Conservation (phyloP, 108 stramenopile genomes). For the Nitzschia palea region DNA sequence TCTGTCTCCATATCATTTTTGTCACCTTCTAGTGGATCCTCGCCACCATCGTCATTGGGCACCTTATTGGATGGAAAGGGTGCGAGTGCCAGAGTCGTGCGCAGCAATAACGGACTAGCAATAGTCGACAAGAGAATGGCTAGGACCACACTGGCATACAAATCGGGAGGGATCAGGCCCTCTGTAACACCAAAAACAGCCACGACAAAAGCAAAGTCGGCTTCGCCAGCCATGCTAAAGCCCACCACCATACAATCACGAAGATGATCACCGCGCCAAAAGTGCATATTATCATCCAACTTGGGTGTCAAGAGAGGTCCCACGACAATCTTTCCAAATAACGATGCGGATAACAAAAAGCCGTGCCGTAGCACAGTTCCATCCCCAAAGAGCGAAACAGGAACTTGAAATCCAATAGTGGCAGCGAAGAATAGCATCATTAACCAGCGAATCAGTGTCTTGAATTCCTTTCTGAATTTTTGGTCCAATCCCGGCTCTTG, state of each 20-base stretch:
- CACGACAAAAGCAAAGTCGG: conserved; percentile 52
- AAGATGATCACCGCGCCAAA: conserved; percentile 16
- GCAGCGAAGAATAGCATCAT: conserved; percentile 80
- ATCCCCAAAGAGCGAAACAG: conserved; percentile 50
- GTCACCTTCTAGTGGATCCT: not conserved
- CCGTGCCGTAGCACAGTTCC: conserved; percentile 47
- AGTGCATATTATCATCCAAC: not conserved
- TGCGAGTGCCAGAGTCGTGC: conserved; percentile 8
- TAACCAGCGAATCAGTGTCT: conserved; percentile 48
- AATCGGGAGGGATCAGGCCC: conserved; percentile 37
- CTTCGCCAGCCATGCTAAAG: conserved; percentile 47
- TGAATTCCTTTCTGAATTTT: conserved; percentile 20
- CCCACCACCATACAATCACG: conserved; percentile 40
- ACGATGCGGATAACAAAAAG: conserved; percentile 49
- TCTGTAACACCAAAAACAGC: conserved; percentile 43
- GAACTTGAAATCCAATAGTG: conserved; percentile 44
- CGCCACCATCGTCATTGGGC: not conserved
- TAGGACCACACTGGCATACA: conserved; percentile 45
- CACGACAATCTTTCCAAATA: conserved; percentile 34
- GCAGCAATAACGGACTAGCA: conserved; percentile 33
- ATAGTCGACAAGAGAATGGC: conserved; percentile 47
- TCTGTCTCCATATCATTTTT: not conserved
- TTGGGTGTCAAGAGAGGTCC: conserved; percentile 28
- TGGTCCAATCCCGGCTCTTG: conserved; percentile 10
- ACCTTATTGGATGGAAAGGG: conserved; percentile 3